Conservation (phyloP, 2,329 filamentous ascomycete genomes). For the Colletotrichum abscissum region DNA sequence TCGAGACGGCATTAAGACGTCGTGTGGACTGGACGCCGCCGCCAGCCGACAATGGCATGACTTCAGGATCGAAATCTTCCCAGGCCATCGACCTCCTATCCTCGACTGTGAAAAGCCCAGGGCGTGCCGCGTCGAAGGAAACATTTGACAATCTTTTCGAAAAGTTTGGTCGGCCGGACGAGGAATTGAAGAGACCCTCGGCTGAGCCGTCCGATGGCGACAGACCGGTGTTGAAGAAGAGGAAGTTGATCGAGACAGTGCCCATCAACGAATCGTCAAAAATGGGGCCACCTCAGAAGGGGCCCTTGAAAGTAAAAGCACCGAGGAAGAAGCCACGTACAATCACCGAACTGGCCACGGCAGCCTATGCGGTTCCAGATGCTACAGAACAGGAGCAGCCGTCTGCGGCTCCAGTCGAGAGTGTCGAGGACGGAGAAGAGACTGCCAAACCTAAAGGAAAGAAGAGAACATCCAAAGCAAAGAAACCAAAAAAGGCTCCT, state of each 20-base stretch:
- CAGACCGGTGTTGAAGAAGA: conserved; percentile 59
- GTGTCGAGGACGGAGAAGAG: conserved; percentile 44
- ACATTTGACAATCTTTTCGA: conserved; percentile 58
- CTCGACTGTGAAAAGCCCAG: conserved; percentile 35
- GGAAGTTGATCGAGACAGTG: conserved; percentile 66
- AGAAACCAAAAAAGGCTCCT: conserved; percentile 49
- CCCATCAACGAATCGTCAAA: conserved; percentile 45
- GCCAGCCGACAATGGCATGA: conserved; percentile 49
- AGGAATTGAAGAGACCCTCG: conserved; percentile 28
- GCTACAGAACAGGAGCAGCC: conserved; percentile 45
- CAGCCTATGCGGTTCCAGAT: conserved; percentile 67
- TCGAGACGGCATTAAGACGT: conserved; percentile 65
- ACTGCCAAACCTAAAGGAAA: conserved; percentile 45
- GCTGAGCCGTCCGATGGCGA: conserved; percentile 39
- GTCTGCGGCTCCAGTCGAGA: conserved; percentile 39
- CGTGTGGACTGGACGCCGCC: conserved; percentile 77
- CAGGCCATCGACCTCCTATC: conserved; percentile 45
- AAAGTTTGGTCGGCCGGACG: conserved; percentile 51
- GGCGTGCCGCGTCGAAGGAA: conserved; percentile 38
- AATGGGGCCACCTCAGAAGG: conserved; percentile 40
- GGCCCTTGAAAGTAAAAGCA: conserved; percentile 60
- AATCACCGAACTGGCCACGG: conserved; percentile 81
- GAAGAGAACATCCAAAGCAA: conserved; percentile 48
- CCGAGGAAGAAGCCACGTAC: conserved; percentile 79
- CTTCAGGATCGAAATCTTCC: conserved; percentile 46